phyloP scores from a whole-genome alignment of 306 rosid genomes.

The Dalbergia cultrata region DNA sequence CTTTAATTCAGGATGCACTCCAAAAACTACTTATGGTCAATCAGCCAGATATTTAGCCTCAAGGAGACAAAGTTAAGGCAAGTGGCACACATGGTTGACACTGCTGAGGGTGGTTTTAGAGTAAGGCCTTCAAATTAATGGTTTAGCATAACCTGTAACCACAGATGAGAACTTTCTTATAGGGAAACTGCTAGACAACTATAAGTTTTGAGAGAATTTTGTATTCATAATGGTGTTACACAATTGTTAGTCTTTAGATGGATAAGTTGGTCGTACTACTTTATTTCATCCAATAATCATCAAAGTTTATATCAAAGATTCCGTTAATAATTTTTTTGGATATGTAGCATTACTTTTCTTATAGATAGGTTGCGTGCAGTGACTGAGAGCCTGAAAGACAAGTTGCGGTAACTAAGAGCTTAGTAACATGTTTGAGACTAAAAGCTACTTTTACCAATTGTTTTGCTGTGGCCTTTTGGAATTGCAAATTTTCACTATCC shows the following conservation, averaged over 20 bases:
- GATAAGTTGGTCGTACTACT: too few species aligned
- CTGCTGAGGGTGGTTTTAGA: background rate
- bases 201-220: too few species aligned
- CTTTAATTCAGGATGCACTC: background rate
- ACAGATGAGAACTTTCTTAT: background rate
- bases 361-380: background rate
- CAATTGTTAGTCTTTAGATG: too few species aligned
- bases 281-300: too few species aligned
- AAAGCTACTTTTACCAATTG: background rate
- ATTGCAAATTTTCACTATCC: background rate
- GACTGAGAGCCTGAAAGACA: background rate
- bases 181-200: too few species aligned
- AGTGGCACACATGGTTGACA: background rate
- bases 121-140: background rate
- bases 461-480: background rate
- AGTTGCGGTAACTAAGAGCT: background rate
- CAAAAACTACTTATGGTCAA: background rate
- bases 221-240: too few species aligned
- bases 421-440: background rate
- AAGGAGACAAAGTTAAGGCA: background rate
- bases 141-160: background rate
- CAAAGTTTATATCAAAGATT: too few species aligned
- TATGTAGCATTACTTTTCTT: too few species aligned
- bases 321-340: too few species aligned
- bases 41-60: too few species aligned